Percentiles rank a stretch among this genome's conserved stretches.
Evolutionary conservation across 2,329 filamentous ascomycete genomes (phyloP).

Genomic region (Penicillium sp.): DNA sequence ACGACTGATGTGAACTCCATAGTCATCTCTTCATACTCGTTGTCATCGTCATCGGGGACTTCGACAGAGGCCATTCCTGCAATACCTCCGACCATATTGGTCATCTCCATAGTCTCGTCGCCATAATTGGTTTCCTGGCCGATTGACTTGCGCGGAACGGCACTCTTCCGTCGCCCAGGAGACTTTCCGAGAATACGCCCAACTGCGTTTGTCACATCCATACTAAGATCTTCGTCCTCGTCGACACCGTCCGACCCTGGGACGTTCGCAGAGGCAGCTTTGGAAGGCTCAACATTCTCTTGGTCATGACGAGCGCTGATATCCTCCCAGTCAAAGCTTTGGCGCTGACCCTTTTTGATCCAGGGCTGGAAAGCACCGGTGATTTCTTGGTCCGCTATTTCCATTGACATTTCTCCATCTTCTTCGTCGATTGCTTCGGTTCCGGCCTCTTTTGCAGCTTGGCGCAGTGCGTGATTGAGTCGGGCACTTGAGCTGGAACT

Average conservation of each 20-base stretch:
- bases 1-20: conserved; percentile 48
- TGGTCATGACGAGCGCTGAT: conserved; percentile 43
- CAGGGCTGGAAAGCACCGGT: conserved; percentile 49
- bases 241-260: conserved; percentile 41
- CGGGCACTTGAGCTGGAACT: conserved; percentile 65
- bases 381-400: conserved; percentile 61
- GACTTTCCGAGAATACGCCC: conserved; percentile 66
- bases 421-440: conserved; percentile 63
- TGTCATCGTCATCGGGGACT: conserved; percentile 28
- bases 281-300: conserved; percentile 42
- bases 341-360: conserved; percentile 43
- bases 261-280: conserved; percentile 6
- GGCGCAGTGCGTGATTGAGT: conserved; percentile 70
- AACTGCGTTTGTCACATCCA: conserved; percentile 85
- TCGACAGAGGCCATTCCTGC: conserved; percentile 24
- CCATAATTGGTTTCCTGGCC: conserved; percentile 45
- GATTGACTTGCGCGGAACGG: conserved; percentile 42
- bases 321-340: conserved; percentile 43
- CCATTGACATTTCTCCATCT: conserved; percentile 70
- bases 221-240: conserved; percentile 70
- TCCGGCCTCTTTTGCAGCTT: conserved; percentile 70
- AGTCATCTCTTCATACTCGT: conserved; percentile 45
- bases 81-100: conserved; percentile 43
- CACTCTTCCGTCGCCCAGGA: conserved; percentile 30
- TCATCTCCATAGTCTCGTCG: conserved; percentile 48